phyloP scores from a whole-genome alignment of 768 basidiomycete genomes.

The Pisolithus tinctorius region DNA sequence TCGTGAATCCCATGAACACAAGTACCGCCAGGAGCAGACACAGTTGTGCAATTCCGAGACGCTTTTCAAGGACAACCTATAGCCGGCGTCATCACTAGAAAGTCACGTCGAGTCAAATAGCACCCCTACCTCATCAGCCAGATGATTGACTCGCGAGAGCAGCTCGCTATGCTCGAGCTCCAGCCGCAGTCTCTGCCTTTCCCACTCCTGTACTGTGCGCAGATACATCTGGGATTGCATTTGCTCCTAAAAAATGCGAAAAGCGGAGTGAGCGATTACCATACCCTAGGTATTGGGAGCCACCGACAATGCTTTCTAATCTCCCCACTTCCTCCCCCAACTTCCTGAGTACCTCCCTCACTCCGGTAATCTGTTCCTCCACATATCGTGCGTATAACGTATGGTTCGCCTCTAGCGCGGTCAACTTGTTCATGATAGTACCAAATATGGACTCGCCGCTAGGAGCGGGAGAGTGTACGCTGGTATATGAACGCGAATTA shows the following conservation, averaged over 20 bases:
- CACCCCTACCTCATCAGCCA: conserved; percentile 69
- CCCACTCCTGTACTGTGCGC: conserved; percentile 60
- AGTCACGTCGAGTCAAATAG: not conserved
- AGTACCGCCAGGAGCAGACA: conserved; percentile 77
- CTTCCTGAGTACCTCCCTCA: conserved; percentile 67
- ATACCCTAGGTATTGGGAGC: not conserved
- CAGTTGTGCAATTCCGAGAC: conserved; percentile 83
- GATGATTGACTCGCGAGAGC: conserved; percentile 59
- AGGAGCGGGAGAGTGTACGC: conserved; percentile 5
- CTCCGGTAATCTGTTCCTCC: conserved; percentile 76
- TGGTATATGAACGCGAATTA: conserved; percentile 1
- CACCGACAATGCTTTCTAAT: conserved; percentile 65
- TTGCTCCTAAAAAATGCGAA: conserved; percentile 40
- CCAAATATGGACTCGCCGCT: conserved; percentile 90
- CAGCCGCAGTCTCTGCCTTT: conserved; percentile 55
- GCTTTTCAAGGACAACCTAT: conserved; percentile 82
- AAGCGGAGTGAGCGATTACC: not conserved
- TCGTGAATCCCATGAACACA: conserved; percentile 80
- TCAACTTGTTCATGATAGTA: conserved; percentile 90
- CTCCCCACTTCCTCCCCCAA: conserved; percentile 76
- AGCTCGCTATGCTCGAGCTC: conserved; percentile 69
- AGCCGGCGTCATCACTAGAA: conserved; percentile 1
- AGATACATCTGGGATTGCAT: conserved; percentile 64
- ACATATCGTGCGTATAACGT: conserved; percentile 81
- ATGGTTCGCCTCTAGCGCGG: conserved; percentile 79